A percentile compares a stretch with the other conserved stretches of the same genome.
Conservation (phyloP, 441 rosid genomes). For the Mallotus repandus region DNA sequence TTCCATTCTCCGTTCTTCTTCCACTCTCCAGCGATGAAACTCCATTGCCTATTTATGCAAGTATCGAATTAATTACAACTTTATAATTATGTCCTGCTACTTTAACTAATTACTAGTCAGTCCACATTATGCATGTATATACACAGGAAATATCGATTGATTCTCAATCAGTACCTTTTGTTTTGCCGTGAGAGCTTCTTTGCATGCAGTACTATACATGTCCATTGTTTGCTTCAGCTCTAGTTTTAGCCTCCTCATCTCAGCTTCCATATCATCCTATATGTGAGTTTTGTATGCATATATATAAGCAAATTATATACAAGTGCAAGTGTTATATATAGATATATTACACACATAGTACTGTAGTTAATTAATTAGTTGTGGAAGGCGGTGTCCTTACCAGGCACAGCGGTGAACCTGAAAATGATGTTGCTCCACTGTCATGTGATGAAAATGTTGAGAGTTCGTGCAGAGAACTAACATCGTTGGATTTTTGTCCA, state of each 20-base stretch:
- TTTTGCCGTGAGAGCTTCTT: conserved; percentile 78
- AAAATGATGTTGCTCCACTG: conserved; percentile 54
- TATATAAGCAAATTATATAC: conserved; percentile 13
- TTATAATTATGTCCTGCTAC: background rate
- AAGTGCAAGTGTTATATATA: background rate
- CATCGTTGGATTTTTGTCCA: conserved; percentile 48
- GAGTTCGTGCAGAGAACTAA: conserved; percentile 41
- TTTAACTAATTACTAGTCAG: background rate
- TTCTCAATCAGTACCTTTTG: conserved; percentile 49
- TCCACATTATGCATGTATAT: too few relatives aligned
- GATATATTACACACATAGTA: too few relatives aligned
- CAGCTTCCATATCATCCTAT: conserved; percentile 83
- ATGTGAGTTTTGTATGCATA: background rate
- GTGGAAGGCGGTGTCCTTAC: conserved; percentile 31
- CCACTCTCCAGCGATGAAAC: conserved; percentile 38
- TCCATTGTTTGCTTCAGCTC: conserved; percentile 95
- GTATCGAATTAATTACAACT: background rate
- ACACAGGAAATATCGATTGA: background rate
- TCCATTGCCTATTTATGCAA: conserved; percentile 37
- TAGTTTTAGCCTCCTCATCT: conserved; percentile 77
- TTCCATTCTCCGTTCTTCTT: conserved; percentile 43
- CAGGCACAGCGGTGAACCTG: conserved; percentile 52
- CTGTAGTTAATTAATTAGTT: too few relatives aligned
- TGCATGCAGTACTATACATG: conserved; percentile 83
- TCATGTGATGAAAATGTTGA: conserved; percentile 54